phyloP scores from a whole-genome alignment of 768 basidiomycete genomes.

The Leucocoprinus sp. region DNA sequence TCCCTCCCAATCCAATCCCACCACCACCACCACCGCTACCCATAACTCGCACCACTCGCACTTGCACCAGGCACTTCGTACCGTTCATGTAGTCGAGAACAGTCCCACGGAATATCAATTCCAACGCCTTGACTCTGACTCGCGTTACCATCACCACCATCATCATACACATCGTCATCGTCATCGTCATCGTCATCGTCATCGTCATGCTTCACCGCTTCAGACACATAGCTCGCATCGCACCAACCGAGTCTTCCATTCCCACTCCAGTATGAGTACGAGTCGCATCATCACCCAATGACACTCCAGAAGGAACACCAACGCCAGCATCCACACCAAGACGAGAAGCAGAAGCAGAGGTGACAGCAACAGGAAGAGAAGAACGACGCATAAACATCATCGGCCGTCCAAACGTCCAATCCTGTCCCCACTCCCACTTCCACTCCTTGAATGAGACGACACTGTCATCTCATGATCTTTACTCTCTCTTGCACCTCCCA shows the following conservation, averaged over 20 bases:
- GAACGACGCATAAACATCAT: too few relatives aligned
- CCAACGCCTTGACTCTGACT: too few relatives aligned
- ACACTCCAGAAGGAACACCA: too few relatives aligned
- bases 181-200: slow-evolving; percentile 11
- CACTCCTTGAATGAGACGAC: slow-evolving; percentile 39
- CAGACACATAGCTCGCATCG: too few relatives aligned
- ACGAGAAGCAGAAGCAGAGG: too few relatives aligned
- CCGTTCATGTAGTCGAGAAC: slow-evolving; percentile 15
- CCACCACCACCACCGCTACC: slow-evolving; percentile 8
- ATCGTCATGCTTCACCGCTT: slow-evolving; percentile 14
- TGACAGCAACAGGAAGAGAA: too few relatives aligned
- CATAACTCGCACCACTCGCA: slow-evolving; percentile 10
- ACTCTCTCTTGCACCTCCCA: slow-evolving; percentile 17
- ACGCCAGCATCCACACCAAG: too few relatives aligned
- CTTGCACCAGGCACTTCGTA: slow-evolving; percentile 16
- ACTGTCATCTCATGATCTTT: slow-evolving; percentile 30
- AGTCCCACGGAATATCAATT: slow-evolving; percentile 19
- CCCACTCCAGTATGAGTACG: too few relatives aligned
- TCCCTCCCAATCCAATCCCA: slow-evolving; percentile 3
- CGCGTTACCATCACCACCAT: not conserved
- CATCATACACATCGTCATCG: not conserved
- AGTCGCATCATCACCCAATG: too few relatives aligned
- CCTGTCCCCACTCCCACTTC: slow-evolving; percentile 49
- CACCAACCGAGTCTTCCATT: too few relatives aligned
- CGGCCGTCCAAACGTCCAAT: slow-evolving; percentile 80